Conservation (phyloP, 1,284 basidiomycete species). For the Ustilago lituana region DNA sequence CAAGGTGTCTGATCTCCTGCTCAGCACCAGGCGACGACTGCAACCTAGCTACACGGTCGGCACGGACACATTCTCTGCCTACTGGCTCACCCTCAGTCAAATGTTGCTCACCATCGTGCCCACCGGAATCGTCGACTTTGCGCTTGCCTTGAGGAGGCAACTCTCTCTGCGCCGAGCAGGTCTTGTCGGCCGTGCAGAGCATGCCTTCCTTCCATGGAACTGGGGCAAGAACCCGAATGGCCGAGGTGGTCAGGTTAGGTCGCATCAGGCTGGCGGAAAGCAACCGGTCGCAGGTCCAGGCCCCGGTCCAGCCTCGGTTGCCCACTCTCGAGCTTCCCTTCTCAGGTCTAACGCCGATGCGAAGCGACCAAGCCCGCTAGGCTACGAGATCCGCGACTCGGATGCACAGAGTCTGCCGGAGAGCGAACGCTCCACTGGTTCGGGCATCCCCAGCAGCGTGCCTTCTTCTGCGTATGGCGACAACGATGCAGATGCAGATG, state of each 20-base stretch:
- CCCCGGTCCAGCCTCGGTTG: constrained; percentile 47
- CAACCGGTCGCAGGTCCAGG: constrained; percentile 41
- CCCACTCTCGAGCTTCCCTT: constrained; percentile 48
- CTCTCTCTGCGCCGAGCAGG: constrained; percentile 41
- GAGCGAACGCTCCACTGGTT: constrained; percentile 45
- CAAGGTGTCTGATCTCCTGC: constrained; percentile 44
- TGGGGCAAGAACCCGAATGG: constrained; percentile 18
- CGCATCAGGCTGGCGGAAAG: constrained; percentile 1
- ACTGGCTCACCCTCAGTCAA: constrained; percentile 46
- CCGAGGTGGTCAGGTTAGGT: constrained; percentile 1
- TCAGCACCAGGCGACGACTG: constrained; percentile 44
- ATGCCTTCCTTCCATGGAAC: constrained; percentile 44
- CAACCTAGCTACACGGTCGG: constrained; percentile 46
- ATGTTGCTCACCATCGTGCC: constrained; percentile 39
- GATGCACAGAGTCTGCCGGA: constrained; percentile 40
- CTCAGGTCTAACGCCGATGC: constrained; percentile 2
- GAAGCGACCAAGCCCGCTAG: constrained; percentile 16
- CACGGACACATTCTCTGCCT: constrained; percentile 27
- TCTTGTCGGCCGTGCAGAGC: constrained; percentile 39
- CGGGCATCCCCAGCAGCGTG: constrained; percentile 53
- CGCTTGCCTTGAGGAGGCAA: constrained; percentile 33
- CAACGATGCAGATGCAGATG: constrained; percentile 38
- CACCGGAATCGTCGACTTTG: constrained; percentile 41
- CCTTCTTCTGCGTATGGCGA: constrained; percentile 49
- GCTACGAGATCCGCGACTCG: constrained; percentile 45